phyloP scores from a whole-genome alignment of 441 rosid species.

The Pelargonium cotyledonis region DNA sequence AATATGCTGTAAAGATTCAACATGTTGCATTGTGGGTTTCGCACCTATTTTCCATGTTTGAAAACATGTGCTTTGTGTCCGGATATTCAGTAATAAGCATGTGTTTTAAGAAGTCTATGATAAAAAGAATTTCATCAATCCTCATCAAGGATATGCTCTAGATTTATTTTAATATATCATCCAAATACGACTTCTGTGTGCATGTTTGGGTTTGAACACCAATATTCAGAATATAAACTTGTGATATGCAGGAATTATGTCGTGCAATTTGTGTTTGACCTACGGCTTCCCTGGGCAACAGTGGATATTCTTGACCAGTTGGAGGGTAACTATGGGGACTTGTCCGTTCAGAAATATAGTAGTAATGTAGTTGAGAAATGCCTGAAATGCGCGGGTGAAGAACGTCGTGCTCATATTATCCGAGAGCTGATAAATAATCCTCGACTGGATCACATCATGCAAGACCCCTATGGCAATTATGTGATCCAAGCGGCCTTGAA shows the following conservation, averaged over 20 bases:
- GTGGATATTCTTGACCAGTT: slow-evolving; percentile 49
- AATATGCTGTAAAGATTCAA: too few relatives aligned
- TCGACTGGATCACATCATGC: slow-evolving; percentile 67
- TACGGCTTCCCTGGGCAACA: slow-evolving; percentile 55
- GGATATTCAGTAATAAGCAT: too few relatives aligned
- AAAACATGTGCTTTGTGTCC: too few relatives aligned
- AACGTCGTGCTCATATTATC: slow-evolving; percentile 37
- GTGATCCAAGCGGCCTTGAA: slow-evolving; percentile 79
- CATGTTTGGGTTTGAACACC: too few relatives aligned
- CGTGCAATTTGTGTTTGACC: slow-evolving; percentile 69
- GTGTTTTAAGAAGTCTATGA: too few relatives aligned
- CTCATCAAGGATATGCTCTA: not conserved
- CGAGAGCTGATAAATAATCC: slow-evolving; percentile 50
- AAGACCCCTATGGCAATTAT: slow-evolving; percentile 77
- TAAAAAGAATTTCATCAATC: too few relatives aligned
- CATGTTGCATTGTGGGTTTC: too few relatives aligned
- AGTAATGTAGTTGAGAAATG: slow-evolving; percentile 88
- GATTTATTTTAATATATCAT: too few relatives aligned
- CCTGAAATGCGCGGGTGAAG: slow-evolving; percentile 53
- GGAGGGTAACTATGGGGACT: slow-evolving; percentile 58
- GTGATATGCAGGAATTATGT: slow-evolving; percentile 62
- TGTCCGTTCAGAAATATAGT: slow-evolving; percentile 82
- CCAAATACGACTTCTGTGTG: too few relatives aligned
- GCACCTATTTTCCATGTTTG: too few relatives aligned
- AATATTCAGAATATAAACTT: slow-evolving; percentile 5